phyloP scores from a whole-genome alignment of 768 basidiomycete genomes.

The Boletus vermiculosoides region DNA sequence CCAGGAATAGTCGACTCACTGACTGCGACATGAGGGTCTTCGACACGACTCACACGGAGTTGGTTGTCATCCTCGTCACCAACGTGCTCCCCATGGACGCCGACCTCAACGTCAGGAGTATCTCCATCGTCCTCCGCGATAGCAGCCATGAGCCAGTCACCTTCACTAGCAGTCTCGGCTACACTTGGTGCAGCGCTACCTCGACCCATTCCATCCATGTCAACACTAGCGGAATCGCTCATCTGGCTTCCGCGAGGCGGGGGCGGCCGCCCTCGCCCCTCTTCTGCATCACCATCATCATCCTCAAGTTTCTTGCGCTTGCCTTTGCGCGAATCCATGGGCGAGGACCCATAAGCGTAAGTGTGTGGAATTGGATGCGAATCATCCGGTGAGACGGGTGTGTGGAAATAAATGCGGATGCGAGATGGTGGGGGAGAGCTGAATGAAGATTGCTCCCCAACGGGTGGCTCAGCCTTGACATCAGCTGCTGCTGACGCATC shows the following conservation, averaged over 20 bases:
- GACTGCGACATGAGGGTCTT: constrained; percentile 39
- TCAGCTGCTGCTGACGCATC: constrained; percentile 34
- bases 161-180: constrained; percentile 64
- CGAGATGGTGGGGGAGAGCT: constrained; percentile 65
- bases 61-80: constrained; percentile 47
- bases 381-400: constrained; percentile 81
- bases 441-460: constrained; percentile 31
- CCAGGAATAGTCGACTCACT: constrained; percentile 33
- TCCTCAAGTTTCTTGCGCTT: constrained; percentile 90
- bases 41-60: constrained; percentile 42
- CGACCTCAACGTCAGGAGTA: constrained; percentile 54
- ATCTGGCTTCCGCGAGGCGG: constrained; percentile 44
- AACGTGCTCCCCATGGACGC: constrained; percentile 47
- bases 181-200: constrained; percentile 67
- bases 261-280: constrained; percentile 65
- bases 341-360: constrained; percentile 37
- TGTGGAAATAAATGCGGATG: constrained; percentile 90
- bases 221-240: constrained; percentile 57
- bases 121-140: constrained; percentile 72
- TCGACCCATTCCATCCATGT: constrained; percentile 55
- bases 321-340: constrained; percentile 68
- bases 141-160: constrained; percentile 88
- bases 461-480: constrained; percentile 31
- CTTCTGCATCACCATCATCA: constrained; percentile 79
- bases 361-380: constrained; percentile 69